Conservation (phyloP, 345 rosid genomes). For the Eucalyptus melliodora region DNA sequence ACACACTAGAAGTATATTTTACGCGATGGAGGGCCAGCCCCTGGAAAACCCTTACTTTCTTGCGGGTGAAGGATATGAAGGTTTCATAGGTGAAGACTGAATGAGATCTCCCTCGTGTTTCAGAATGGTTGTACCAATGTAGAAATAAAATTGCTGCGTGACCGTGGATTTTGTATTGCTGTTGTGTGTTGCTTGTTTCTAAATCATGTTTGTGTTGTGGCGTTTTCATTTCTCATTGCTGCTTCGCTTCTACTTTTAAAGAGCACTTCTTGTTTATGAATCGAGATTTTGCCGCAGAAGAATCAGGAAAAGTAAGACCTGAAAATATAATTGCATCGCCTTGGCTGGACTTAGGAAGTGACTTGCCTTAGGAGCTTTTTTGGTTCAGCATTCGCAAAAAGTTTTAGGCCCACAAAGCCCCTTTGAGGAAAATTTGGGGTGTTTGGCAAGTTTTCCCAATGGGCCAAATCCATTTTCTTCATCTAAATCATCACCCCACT, state of each 20-base stretch:
- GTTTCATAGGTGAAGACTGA: too few relatives aligned
- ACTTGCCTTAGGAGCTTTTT: not conserved
- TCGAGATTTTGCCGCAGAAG: slow-evolving; percentile 11
- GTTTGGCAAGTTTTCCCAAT: not conserved
- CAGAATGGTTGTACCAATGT: not conserved
- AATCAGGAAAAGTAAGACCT: slow-evolving; percentile 37
- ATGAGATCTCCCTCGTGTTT: not conserved
- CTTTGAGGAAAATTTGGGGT: not conserved
- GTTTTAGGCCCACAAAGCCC: too few relatives aligned
- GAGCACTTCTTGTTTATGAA: slow-evolving; percentile 10
- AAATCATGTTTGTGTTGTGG: not conserved
- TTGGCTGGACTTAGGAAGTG: not conserved
- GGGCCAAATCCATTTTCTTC: not conserved
- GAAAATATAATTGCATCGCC: not conserved
- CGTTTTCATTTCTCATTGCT: too few relatives aligned
- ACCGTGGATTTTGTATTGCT: not conserved
- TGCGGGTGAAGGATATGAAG: too few relatives aligned
- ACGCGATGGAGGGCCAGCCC: too few relatives aligned
- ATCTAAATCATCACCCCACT: not conserved
- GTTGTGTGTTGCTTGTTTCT: not conserved
- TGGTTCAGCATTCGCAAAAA: too few relatives aligned
- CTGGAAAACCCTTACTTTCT: rapidly evolving
- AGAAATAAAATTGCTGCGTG: not conserved
- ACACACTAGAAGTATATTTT: too few relatives aligned
- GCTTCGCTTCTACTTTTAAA: not conserved